Evolutionary conservation across 768 basidiomycete species (phyloP).

Genomic region (Pulveroboletus frians): DNA sequence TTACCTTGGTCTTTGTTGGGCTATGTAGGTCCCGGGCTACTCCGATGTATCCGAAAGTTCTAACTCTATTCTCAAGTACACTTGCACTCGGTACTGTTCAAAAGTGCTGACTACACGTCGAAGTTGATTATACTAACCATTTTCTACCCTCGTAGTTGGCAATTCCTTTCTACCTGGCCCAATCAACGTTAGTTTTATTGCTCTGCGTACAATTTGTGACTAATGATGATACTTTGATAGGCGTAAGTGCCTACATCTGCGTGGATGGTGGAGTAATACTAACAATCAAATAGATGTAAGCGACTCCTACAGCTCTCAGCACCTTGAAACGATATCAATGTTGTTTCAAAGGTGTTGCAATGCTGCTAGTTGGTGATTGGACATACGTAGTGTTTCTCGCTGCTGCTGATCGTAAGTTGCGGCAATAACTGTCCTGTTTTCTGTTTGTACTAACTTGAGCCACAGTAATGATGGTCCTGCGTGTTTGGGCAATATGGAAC

Average conservation of each 20-base stretch:
- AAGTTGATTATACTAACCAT: neutral
- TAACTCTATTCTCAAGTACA: neutral
- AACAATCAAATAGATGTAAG: constrained; percentile 10
- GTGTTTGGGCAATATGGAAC: no score
- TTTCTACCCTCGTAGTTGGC: neutral
- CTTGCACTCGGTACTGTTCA: constrained; percentile 2
- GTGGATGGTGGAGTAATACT: neutral
- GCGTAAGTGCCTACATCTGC: neutral
- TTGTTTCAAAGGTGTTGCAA: neutral
- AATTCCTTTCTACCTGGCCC: constrained; percentile 9
- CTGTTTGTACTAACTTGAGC: neutral
- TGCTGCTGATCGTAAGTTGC: constrained; percentile 13
- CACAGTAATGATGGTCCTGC: constrained; percentile 11
- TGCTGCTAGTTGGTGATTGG: constrained; percentile 6
- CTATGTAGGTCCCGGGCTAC: neutral
- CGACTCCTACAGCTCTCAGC: neutral
- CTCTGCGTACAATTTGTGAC: neutral
- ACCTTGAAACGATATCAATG: neutral
- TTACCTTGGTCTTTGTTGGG: neutral
- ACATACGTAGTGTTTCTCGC: constrained; percentile 9
- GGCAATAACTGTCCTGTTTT: neutral
- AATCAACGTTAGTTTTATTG: neutral
- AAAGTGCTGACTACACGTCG: no score
- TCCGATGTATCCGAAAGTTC: neutral
- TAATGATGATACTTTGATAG: neutral